Base-by-base conservation (phyloP, 257 asterid genomes). In the Cruciata laevipes region DNA sequence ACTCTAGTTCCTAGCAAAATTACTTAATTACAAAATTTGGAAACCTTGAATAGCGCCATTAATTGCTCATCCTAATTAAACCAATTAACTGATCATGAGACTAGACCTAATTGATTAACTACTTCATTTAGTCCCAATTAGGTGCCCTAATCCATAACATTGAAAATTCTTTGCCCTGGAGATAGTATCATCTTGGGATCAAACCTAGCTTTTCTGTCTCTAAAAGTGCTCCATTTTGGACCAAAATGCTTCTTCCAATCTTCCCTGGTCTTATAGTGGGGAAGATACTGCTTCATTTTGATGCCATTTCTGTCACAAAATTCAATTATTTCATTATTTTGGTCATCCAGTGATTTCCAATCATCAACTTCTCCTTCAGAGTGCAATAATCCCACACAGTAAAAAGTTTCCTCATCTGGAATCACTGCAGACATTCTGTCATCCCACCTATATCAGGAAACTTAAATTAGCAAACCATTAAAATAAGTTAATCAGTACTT, bases 231-330 rank as follows among this genome's bases (percentile, higher is more conserved):
- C 84, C 84, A 80, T 55, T 73, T 80, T 16, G 69, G 23, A 53
- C 79, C 84, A 51, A 80, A 80, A 80, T 80, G 81, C 16, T 73
- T 60, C 68, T 27, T 40, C 84, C 84, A 80, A 1, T 80, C 77
- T 31, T 70, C 55, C 60, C 42, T 70, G 38, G 68, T 73, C 18
- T 63, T 64, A 65, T 70, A 76, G 61, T 76, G 77, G 1, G 84
- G 84, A 64, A 80, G 81, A 71, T 80, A 80, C 14, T 80, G 81
- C 75, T 80, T 80, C 13, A 76, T 73, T 32, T 73, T 52, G 20
- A 70, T 67, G 5, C 17, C 81, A 67, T 13, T 70, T 73, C 71
- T 53, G 35, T 73, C 68, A 68, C 79, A 80, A 40, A 69, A 73
- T 37, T 73, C 72, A 31, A 80, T 3, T 58, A 76, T 73, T 66